A percentile compares a stretch with the other conserved stretches of the same genome.
Evolutionary conservation across 805 yeast species (phyloP).

Genomic region (Pichia insulana): DNA sequence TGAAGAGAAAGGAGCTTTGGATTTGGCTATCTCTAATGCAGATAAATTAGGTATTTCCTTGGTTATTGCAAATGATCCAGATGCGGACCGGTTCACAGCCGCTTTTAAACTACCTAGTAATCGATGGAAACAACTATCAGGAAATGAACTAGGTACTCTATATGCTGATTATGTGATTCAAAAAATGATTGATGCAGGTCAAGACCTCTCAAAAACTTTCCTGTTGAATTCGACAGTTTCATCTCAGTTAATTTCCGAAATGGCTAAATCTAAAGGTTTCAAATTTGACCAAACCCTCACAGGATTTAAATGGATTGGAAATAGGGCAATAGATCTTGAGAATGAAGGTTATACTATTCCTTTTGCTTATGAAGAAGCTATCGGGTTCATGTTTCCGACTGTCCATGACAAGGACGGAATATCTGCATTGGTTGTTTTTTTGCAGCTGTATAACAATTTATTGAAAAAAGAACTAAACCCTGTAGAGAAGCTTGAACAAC

Average conservation of each 20-base stretch:
- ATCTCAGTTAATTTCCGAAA: conserved; percentile 63
- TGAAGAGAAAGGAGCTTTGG: conserved; percentile 88
- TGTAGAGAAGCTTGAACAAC: conserved; percentile 43
- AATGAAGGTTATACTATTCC: conserved; percentile 60
- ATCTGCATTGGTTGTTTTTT: conserved; percentile 65
- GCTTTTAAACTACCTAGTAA: conserved; percentile 46
- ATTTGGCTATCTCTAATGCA: conserved; percentile 58
- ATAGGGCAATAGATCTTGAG: conserved; percentile 69
- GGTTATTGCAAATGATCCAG: conserved; percentile 91
- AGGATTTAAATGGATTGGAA: conserved; percentile 97
- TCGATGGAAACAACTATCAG: conserved; percentile 73
- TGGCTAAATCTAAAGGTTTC: conserved; percentile 58
- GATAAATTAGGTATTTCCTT: conserved; percentile 36
- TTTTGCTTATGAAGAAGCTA: conserved; percentile 92
- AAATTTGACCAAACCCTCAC: conserved; percentile 76
- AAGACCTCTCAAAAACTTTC: conserved; percentile 33
- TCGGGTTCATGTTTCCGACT: conserved; percentile 82
- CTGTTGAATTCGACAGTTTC: conserved; percentile 88
- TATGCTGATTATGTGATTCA: conserved; percentile 58
- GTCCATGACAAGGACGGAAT: conserved; percentile 93
- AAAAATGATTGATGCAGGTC: conserved; percentile 12
- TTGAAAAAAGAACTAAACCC: conserved; percentile 30
- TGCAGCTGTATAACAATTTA: conserved; percentile 60
- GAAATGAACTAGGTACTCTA: conserved; percentile 82
- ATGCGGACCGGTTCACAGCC: conserved; percentile 87